phyloP scores from a whole-genome alignment of 2,329 filamentous ascomycete genomes.

The Mariannaea sp. region DNA sequence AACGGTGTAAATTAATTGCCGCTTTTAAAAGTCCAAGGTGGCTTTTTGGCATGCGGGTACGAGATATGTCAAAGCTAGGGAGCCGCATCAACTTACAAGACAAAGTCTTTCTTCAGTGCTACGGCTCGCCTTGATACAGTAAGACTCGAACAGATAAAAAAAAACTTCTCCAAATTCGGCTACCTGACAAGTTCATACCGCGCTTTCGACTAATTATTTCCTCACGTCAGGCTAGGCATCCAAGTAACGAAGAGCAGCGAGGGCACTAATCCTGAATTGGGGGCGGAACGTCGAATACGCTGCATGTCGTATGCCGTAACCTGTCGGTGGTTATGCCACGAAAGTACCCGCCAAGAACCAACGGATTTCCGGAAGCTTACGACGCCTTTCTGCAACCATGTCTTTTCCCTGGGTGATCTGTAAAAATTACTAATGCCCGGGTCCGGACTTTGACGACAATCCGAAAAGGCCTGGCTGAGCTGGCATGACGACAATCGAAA shows the following conservation, averaged over 20 bases:
- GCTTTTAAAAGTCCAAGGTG: conserved; percentile 7
- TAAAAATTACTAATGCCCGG: no score
- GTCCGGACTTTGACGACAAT: not conserved
- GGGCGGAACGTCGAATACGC: conserved; percentile 15
- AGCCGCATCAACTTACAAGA: not conserved
- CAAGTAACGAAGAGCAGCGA: conserved; percentile 5
- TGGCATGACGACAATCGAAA: not conserved
- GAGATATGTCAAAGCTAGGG: not conserved
- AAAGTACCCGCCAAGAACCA: conserved; percentile 7
- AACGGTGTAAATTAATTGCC: conserved; percentile 13
- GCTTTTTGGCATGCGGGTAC: not conserved
- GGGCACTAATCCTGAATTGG: conserved; percentile 18
- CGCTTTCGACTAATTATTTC: conserved; percentile 1
- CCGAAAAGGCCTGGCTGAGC: not conserved
- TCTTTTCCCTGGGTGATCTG: no score
- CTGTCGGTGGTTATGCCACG: conserved; percentile 5
- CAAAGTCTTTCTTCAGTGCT: not conserved
- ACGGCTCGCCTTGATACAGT: not conserved
- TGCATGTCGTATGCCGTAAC: conserved; percentile 6
- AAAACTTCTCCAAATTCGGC: not conserved
- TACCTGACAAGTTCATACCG: conserved; percentile 2
- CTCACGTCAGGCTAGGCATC: not conserved
- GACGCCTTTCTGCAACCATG: conserved; percentile 15
- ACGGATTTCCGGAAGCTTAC: conserved; percentile 13
- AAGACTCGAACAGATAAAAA: conserved; percentile 11